A percentile compares a stretch with the other conserved stretches of the same genome.
phyloP scores from a whole-genome alignment of 1,139 yeast genomes.

The Saccharomyces hybrid region DNA sequence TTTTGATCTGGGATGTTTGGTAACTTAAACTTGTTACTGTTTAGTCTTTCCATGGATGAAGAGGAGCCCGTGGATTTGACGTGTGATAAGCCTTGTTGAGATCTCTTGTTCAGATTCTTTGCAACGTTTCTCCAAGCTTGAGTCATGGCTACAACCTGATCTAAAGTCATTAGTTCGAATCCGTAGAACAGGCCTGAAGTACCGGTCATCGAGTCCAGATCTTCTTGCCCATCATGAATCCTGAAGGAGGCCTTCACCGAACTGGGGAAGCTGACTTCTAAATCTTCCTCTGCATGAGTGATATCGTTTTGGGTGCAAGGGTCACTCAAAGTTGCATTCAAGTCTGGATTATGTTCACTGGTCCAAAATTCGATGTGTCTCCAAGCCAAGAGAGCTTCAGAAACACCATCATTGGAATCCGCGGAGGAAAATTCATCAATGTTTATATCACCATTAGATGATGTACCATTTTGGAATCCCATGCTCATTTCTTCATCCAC shows the following conservation, averaged over 20 bases:
- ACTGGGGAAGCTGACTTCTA: constrained; percentile 49
- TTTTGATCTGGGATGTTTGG: constrained; percentile 50
- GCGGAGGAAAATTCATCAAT: constrained; percentile 13
- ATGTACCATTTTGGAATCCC: background rate
- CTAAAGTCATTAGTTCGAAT: constrained; percentile 54
- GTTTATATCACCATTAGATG: constrained; percentile 11
- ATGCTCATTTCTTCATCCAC: constrained; percentile 11
- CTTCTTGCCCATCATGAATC: constrained; percentile 63
- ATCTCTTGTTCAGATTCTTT: constrained; percentile 36
- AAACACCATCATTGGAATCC: constrained; percentile 45
- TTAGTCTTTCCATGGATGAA: constrained; percentile 4
- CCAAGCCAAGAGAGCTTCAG: constrained; percentile 62
- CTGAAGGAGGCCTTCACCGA: constrained; percentile 53
- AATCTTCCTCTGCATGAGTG: constrained; percentile 56
- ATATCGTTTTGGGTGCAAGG: constrained; percentile 61
- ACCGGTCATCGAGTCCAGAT: constrained; percentile 42
- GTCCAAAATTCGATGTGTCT: constrained; percentile 61
- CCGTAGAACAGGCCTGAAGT: constrained; percentile 59
- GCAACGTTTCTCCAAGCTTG: constrained; percentile 64
- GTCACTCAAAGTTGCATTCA: constrained; percentile 49
- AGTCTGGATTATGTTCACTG: constrained; percentile 46
- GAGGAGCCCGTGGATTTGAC: constrained; percentile 3
- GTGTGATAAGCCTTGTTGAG: constrained; percentile 4
- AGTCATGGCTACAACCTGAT: constrained; percentile 56
- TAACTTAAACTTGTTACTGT: constrained; percentile 28